Evolutionary conservation across 2,329 filamentous ascomycete species (phyloP).

Genomic region (Cladosporium velox): DNA sequence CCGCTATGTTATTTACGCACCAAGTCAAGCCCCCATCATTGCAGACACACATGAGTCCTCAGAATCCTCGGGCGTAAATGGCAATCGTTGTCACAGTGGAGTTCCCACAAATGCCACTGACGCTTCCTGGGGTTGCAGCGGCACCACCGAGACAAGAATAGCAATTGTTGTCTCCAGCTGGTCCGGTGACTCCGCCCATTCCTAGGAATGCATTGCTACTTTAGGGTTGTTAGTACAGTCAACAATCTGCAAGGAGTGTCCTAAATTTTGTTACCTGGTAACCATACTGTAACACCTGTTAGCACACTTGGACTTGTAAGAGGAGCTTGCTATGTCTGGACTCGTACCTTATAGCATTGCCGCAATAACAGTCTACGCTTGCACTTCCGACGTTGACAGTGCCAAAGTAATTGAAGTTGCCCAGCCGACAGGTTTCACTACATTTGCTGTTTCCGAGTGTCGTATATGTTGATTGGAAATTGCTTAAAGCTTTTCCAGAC

Average conservation of each 20-base stretch:
- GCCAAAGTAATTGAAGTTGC: constrained; percentile 31
- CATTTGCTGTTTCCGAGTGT: constrained; percentile 28
- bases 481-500: constrained; percentile 30
- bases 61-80: constrained; percentile 33
- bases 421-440: constrained; percentile 23
- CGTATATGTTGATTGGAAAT: constrained; percentile 28
- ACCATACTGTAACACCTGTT: background rate
- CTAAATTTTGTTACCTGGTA: too few relatives aligned
- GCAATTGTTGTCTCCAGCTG: constrained; percentile 32
- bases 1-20: background rate
- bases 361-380: constrained; percentile 35
- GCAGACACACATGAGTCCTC: background rate
- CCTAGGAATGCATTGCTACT: constrained; percentile 5
- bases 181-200: constrained; percentile 23
- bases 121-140: constrained; percentile 12
- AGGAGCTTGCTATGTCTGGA: constrained; percentile 19
- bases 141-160: constrained; percentile 30
- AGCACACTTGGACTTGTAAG: background rate
- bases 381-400: constrained; percentile 30
- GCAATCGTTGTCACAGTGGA: constrained; percentile 31
- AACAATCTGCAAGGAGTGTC: background rate
- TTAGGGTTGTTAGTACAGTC: background rate
- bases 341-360: constrained; percentile 32
- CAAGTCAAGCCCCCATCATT: background rate
- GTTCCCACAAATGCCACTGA: constrained; percentile 34